Evolutionary conservation across 2,329 filamentous ascomycete genomes (phyloP).

Genomic region (Fusarium sp.): DNA sequence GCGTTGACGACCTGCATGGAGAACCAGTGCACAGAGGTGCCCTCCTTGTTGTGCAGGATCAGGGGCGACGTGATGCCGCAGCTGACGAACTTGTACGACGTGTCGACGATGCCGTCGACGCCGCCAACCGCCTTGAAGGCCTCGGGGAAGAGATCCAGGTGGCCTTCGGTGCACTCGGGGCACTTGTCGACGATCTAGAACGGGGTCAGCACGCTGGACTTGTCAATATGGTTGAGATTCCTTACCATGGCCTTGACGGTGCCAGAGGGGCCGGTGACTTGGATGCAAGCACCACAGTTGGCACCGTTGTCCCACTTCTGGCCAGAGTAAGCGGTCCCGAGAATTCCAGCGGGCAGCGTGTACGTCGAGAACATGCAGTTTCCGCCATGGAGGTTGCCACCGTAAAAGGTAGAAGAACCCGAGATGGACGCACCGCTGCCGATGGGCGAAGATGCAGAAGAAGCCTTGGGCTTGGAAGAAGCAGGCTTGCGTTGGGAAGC

Average conservation of each 20-base stretch:
- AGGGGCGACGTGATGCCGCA: slow-evolving; percentile 56
- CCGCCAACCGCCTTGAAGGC: slow-evolving; percentile 52
- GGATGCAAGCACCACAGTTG: slow-evolving; percentile 69
- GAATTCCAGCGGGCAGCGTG: slow-evolving; percentile 65
- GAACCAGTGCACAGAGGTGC: slow-evolving; percentile 55
- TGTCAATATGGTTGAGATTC: accelerated
- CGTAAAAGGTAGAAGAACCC: slow-evolving; percentile 58
- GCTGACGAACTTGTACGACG: slow-evolving; percentile 49
- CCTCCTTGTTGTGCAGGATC: slow-evolving; percentile 56
- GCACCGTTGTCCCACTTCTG: slow-evolving; percentile 64
- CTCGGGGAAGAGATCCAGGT: slow-evolving; percentile 57
- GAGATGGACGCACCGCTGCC: slow-evolving; percentile 15
- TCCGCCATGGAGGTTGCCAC: slow-evolving; percentile 65
- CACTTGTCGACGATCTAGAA: slow-evolving; percentile 56
- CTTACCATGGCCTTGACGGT: slow-evolving; percentile 71
- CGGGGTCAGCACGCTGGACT: slow-evolving; percentile 1
- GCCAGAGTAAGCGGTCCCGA: slow-evolving; percentile 69
- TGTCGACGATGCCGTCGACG: slow-evolving; percentile 49
- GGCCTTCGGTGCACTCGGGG: slow-evolving; percentile 52
- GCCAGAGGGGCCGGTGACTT: slow-evolving; percentile 65
- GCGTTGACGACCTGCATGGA: slow-evolving; percentile 69
- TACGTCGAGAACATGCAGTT: slow-evolving; percentile 71
- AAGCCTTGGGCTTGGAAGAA: not conserved
- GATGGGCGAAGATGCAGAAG: slow-evolving; percentile 13
- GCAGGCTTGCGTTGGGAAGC: not conserved